Conservation (phyloP, 1,139 yeast species). For the Lodderomyces pseudojiufengensis region DNA sequence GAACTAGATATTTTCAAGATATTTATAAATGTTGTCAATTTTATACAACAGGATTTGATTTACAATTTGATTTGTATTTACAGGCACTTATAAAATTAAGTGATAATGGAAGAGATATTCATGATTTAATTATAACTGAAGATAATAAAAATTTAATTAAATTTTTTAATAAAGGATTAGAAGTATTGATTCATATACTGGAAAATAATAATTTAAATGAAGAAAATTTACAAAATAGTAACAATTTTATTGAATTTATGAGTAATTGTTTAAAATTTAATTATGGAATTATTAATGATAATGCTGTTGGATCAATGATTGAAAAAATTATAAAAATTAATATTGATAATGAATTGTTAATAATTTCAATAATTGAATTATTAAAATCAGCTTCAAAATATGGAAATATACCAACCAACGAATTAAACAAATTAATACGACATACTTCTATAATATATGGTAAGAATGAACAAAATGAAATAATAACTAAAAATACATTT, state of each 20-base stretch:
- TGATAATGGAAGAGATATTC: slow-evolving; percentile 56
- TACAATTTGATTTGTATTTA: slow-evolving; percentile 52
- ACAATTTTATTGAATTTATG: slow-evolving; percentile 33
- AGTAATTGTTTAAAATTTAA: slow-evolving; percentile 48
- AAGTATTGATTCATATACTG: slow-evolving; percentile 13
- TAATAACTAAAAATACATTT: slow-evolving; percentile 38
- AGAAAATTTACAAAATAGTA: slow-evolving; percentile 14
- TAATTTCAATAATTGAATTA: slow-evolving; percentile 41
- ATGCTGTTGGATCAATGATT: slow-evolving; percentile 33
- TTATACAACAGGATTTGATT: slow-evolving; percentile 34
- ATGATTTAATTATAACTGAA: slow-evolving; percentile 52
- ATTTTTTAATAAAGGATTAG: slow-evolving; percentile 17
- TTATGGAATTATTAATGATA: slow-evolving; percentile 41
- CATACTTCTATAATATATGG: slow-evolving; percentile 44
- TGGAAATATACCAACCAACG: slow-evolving; percentile 45
- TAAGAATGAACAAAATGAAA: slow-evolving; percentile 27
- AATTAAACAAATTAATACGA: slow-evolving; percentile 36
- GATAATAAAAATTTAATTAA: slow-evolving; percentile 38
- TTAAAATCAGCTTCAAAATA: slow-evolving; percentile 45
- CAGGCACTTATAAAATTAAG: slow-evolving; percentile 53
- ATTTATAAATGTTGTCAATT: slow-evolving; percentile 44
- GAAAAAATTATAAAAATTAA: slow-evolving; percentile 35
- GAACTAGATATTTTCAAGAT: slow-evolving; percentile 58
- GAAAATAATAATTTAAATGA: slow-evolving; percentile 8
- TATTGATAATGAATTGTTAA: slow-evolving; percentile 39